Evolutionary conservation across 768 basidiomycete genomes (phyloP), one percentile per base, ranked within the genome.

Genomic region (Nidularia pulvinata): DNA sequence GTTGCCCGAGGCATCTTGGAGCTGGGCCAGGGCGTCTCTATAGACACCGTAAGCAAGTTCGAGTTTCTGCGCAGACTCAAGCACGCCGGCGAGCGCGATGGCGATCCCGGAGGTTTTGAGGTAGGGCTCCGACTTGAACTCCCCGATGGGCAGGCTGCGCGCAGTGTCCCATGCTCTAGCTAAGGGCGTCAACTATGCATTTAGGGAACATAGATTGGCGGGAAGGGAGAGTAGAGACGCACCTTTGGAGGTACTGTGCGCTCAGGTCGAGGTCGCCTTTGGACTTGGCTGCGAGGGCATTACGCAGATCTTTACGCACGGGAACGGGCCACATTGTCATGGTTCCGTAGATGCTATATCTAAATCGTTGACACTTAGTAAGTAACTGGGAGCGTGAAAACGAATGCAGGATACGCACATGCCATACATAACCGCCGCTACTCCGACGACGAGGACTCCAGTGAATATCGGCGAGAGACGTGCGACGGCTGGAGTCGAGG

Each of bases 61-160:
- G 4, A 48, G 65, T 44, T 71, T 69, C 13, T 75, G 65, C 0
- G 69, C 65, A 14, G 63, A 62, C 60, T 86, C 84, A 13, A 82
- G 66, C 2, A 86, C 76, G 48, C 81, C 82, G 2, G 81, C 84
- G 46, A 89, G 72, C 3, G 78, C 70, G 30, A 86, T 77, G 1
- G 81, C 88, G 10, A 91, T 81, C 3, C 89, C 89, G 0, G 86
- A 82, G 0, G 81, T 70, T 64, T 89, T 91, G 52, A 89, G 76
- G 52, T 85, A 77, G 0, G 87, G 83, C 16, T 80, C 71, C 2
- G 74, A 53, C 9, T 65, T 67, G 54, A 79, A 72, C 14, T 57
- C 53, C 5, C 72, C 66, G 19, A 71, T 52, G 5, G 74, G 77
- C 4, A 86, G 73, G 0, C 64, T 57, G 53, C 78, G 71, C 1